These are phyloP conservation scores for Eucalyptus microcorys DNA, from an alignment of 345 rosid genomes.

Conservation along the genomic window DNA sequence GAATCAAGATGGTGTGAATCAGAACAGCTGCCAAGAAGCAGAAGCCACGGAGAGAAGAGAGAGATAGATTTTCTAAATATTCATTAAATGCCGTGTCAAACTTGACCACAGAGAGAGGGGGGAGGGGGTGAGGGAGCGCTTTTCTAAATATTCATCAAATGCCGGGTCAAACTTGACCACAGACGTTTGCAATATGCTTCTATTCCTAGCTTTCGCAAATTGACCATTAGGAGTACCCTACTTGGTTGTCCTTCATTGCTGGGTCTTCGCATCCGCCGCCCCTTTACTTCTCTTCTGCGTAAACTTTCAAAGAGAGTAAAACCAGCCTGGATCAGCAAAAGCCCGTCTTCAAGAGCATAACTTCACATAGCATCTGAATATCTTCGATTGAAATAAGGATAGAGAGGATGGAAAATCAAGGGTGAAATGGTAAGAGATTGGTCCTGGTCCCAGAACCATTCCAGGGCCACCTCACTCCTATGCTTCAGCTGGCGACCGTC, in stretches of 20 bases:
- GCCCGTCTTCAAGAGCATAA: neutral
- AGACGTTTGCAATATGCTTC: neutral
- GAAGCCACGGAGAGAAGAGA: neutral
- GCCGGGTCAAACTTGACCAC: neutral
- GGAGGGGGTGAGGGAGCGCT: neutral
- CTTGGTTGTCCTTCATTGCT: neutral
- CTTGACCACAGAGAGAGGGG: neutral
- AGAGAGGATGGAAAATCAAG: neutral
- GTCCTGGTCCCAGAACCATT: slow-evolving; percentile 47
- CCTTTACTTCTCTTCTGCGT: neutral
- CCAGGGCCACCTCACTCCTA: slow-evolving; percentile 66
- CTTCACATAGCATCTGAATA: neutral
- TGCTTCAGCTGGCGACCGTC: slow-evolving; percentile 50
- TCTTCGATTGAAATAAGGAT: neutral
- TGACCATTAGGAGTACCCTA: neutral
- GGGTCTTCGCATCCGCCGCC: neutral
- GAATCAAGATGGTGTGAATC: neutral
- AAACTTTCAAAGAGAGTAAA: neutral
- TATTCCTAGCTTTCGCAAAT: neutral
- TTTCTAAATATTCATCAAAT: neutral
- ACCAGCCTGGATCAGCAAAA: neutral
- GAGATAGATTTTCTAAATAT: no score
- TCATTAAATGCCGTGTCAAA: neutral
- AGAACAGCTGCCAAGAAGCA: neutral
- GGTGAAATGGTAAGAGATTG: neutral